A percentile compares a stretch with the other conserved stretches of the same genome.
Conservation (phyloP, 2,329 filamentous ascomycete genomes). For the Calonectria hawksworthii region DNA sequence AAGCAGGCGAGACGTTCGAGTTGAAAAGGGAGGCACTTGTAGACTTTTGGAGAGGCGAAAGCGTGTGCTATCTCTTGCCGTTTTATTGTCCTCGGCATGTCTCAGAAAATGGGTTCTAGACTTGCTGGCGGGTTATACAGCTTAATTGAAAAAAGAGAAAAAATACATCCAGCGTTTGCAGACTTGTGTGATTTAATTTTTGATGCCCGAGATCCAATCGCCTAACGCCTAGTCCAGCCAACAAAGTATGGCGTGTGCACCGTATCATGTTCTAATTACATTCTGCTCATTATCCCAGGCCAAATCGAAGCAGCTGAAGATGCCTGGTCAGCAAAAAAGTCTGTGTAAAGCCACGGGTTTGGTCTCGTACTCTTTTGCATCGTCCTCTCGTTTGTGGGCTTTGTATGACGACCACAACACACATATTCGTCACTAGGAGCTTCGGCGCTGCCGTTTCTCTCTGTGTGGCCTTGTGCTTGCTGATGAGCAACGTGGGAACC, state of each 20-base stretch:
- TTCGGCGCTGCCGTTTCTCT: neutral
- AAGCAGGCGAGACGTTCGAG: constrained; percentile 15
- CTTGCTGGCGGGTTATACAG: constrained; percentile 36
- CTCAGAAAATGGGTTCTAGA: constrained; percentile 37
- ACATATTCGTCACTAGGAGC: neutral
- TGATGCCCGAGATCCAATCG: constrained; percentile 6
- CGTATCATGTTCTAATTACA: constrained; percentile 17
- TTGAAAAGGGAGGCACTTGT: constrained; percentile 31
- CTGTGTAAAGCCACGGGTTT: constrained; percentile 15
- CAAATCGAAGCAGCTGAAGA: constrained; percentile 1
- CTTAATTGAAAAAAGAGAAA: constrained; percentile 31
- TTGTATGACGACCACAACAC: neutral
- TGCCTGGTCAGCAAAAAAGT: constrained; percentile 26
- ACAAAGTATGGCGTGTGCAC: constrained; percentile 4
- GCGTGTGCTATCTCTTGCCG: constrained; percentile 31
- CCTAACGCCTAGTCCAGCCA: constrained; percentile 23
- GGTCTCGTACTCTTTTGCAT: constrained; percentile 29
- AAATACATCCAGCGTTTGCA: constrained; percentile 11
- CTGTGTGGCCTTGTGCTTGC: neutral
- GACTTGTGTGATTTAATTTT: neutral
- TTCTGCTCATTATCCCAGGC: constrained; percentile 19
- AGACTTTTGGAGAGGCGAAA: constrained; percentile 25
- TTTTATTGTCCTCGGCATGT: constrained; percentile 41
- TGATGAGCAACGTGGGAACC: neutral
- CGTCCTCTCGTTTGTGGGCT: neutral